phyloP scores from a whole-genome alignment of 2,329 filamentous ascomycete species.

The Chaetomium sp. region DNA sequence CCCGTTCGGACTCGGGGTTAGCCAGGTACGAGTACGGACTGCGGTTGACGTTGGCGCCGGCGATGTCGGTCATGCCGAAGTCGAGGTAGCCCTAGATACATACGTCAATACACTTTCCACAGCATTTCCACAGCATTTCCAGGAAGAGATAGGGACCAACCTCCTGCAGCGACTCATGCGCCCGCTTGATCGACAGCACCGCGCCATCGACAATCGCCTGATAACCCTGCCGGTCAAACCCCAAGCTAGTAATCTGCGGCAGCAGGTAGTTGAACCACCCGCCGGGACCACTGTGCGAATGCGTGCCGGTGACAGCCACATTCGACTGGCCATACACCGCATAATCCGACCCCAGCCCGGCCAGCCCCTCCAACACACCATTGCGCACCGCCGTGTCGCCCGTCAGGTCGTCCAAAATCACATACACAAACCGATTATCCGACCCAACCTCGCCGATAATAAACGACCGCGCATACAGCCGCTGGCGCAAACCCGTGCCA shows the following conservation, averaged over 20 bases:
- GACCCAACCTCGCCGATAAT: slow-evolving; percentile 66
- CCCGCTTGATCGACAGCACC: slow-evolving; percentile 68
- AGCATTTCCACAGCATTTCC: not conserved
- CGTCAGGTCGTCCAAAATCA: slow-evolving; percentile 78
- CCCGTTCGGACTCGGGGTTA: slow-evolving; percentile 68
- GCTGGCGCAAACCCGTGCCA: slow-evolving; percentile 77
- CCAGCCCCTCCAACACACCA: slow-evolving; percentile 69
- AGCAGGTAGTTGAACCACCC: slow-evolving; percentile 90
- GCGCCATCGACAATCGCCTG: slow-evolving; percentile 81
- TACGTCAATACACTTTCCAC: not conserved
- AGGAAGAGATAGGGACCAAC: slow-evolving; percentile 16
- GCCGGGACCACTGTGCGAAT: slow-evolving; percentile 83
- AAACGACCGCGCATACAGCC: slow-evolving; percentile 80
- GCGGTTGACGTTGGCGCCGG: slow-evolving; percentile 72
- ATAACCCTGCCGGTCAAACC: slow-evolving; percentile 81
- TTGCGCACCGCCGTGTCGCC: slow-evolving; percentile 83
- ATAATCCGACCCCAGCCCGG: slow-evolving; percentile 63
- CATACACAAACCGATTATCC: slow-evolving; percentile 70
- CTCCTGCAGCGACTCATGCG: slow-evolving; percentile 61
- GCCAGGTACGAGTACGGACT: slow-evolving; percentile 79
- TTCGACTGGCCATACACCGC: slow-evolving; percentile 70
- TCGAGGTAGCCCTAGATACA: slow-evolving; percentile 54
- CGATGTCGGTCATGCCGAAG: slow-evolving; percentile 54
- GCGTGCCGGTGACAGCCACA: slow-evolving; percentile 82
- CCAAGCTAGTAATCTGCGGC: slow-evolving; percentile 79